A percentile compares a stretch with the other conserved stretches of the same genome.
Evolutionary conservation across 2,329 filamentous ascomycete genomes (phyloP).

Genomic region (Neoscytalidium dimidiatum): DNA sequence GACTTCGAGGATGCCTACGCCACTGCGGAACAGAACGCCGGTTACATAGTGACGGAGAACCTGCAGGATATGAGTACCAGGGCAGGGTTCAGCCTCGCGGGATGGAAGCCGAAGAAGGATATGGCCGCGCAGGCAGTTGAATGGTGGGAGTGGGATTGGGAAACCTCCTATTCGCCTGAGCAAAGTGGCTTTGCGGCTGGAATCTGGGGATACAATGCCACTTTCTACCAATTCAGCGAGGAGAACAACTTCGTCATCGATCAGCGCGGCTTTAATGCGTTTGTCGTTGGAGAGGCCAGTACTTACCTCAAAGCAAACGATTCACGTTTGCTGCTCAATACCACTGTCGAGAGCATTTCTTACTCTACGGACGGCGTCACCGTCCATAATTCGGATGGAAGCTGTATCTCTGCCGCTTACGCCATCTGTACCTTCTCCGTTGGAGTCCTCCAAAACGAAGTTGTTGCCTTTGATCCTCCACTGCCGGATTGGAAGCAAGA

Average conservation of each 20-base stretch:
- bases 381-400: slow-evolving; percentile 55
- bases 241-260: slow-evolving; percentile 64
- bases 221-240: slow-evolving; percentile 62
- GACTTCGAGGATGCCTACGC: slow-evolving; percentile 52
- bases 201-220: slow-evolving; percentile 59
- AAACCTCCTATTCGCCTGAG: slow-evolving; percentile 60
- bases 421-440: slow-evolving; percentile 69
- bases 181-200: slow-evolving; percentile 59
- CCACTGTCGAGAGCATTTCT: slow-evolving; percentile 56
- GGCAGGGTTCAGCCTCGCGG: slow-evolving; percentile 59
- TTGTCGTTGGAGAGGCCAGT: slow-evolving; percentile 58
- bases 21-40: slow-evolving; percentile 54
- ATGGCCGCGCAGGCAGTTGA: slow-evolving; percentile 62
- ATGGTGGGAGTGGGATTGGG: slow-evolving; percentile 60
- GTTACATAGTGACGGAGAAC: slow-evolving; percentile 59
- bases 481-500: slow-evolving; percentile 66
- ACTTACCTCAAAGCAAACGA: slow-evolving; percentile 61
- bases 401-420: slow-evolving; percentile 61
- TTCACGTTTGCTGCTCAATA: slow-evolving; percentile 59
- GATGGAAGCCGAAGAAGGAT: slow-evolving; percentile 62
- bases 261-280: slow-evolving; percentile 61
- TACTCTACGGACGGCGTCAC: slow-evolving; percentile 57
- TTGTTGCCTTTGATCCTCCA: slow-evolving; percentile 58
- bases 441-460: slow-evolving; percentile 66
- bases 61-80: slow-evolving; percentile 64